These are phyloP conservation scores for Ganoderma meredithae DNA, from an alignment of 1,284 basidiomycete species.

Conservation along the genomic window DNA sequence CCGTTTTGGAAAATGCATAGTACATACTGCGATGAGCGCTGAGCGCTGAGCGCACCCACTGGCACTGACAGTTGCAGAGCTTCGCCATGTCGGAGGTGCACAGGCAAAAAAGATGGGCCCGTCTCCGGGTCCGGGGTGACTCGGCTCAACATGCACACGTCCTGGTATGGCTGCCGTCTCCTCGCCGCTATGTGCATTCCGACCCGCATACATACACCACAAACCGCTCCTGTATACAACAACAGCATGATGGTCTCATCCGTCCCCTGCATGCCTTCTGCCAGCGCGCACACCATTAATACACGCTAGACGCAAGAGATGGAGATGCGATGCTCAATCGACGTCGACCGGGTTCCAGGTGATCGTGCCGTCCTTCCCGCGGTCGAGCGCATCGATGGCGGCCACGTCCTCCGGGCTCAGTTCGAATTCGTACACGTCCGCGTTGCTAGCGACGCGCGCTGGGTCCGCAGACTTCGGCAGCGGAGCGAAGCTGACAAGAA, in stretches of 20 bases:
- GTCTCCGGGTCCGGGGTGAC: no score
- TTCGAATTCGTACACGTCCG: slow-evolving; percentile 60
- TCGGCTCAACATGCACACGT: no score
- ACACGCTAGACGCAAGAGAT: no score
- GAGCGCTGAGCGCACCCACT: no score
- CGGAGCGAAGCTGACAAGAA: slow-evolving; percentile 48
- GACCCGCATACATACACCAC: no score
- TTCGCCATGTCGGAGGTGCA: neutral
- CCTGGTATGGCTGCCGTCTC: neutral
- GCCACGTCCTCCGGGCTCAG: slow-evolving; percentile 56
- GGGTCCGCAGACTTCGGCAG: slow-evolving; percentile 62
- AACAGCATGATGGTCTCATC: no score
- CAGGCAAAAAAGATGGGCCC: neutral
- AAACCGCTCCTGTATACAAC: no score
- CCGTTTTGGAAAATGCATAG: slow-evolving; percentile 56
- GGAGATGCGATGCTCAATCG: no score
- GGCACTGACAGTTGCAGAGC: neutral
- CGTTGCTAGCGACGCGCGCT: slow-evolving; percentile 56
- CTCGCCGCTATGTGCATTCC: slow-evolving; percentile 24
- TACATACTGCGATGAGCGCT: slow-evolving; percentile 47
- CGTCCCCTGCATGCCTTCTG: no score
- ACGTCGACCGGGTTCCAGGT: slow-evolving; percentile 57
- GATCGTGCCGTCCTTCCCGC: slow-evolving; percentile 50
- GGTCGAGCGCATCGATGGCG: slow-evolving; percentile 54
- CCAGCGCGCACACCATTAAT: slow-evolving; percentile 48